A percentile compares a stretch with the other conserved stretches of the same genome.
phyloP scores from a whole-genome alignment of 306 rosid species.

The Oemleria cerasiformis region DNA sequence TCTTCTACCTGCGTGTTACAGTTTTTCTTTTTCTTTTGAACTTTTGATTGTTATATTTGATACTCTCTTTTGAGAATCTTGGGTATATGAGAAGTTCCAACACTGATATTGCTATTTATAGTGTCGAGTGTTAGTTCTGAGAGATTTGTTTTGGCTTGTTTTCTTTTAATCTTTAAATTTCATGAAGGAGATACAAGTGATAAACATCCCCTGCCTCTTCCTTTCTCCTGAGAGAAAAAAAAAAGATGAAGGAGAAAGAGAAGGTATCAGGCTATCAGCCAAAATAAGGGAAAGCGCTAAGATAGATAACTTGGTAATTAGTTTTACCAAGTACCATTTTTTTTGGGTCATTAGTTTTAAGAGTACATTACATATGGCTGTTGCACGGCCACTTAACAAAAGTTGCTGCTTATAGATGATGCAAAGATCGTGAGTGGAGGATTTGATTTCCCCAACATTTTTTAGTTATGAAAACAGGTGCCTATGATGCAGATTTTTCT shows the following conservation, averaged over 20 bases:
- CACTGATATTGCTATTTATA: background rate
- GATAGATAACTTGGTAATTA: background rate
- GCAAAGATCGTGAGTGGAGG: background rate
- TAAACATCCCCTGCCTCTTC: background rate
- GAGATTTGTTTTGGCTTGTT: background rate
- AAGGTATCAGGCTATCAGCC: background rate
- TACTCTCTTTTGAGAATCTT: background rate
- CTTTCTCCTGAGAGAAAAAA: background rate
- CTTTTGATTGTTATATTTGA: background rate
- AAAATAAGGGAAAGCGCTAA: background rate
- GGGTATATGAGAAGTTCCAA: background rate
- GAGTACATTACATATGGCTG: background rate
- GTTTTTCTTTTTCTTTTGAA: background rate
- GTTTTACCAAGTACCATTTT: slow-evolving; percentile 16
- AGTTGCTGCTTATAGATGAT: slow-evolving; percentile 3
- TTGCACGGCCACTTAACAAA: background rate
- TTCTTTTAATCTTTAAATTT: background rate
- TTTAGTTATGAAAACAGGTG: slow-evolving; percentile 3
- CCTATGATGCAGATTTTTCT: background rate
- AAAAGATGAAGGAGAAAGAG: background rate
- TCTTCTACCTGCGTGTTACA: too few relatives aligned
- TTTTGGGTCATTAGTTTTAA: slow-evolving; percentile 9
- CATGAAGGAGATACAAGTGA: background rate
- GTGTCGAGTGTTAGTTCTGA: background rate
- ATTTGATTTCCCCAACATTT: slow-evolving; percentile 11